Percentiles rank a stretch among this genome's conserved stretches.
phyloP scores from a whole-genome alignment of 352 stramenopile genomes.

The Pythium myriotylum region DNA sequence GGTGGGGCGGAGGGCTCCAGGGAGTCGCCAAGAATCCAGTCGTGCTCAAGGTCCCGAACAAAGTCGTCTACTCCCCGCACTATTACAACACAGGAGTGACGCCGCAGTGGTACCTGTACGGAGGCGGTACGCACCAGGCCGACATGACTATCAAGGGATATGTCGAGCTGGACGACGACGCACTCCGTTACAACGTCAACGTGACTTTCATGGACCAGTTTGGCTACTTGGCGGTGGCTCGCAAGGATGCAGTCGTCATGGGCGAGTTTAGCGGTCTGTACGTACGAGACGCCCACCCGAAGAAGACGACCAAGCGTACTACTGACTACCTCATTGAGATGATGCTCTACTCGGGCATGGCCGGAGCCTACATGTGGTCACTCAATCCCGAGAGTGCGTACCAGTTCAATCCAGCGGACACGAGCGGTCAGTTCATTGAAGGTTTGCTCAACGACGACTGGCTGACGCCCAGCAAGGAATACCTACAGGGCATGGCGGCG shows the following conservation, averaged over 20 bases:
- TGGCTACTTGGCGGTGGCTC: conserved; percentile 52
- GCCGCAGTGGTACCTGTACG: conserved; percentile 75
- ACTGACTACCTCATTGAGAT: conserved; percentile 72
- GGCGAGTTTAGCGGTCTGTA: conserved; percentile 78
- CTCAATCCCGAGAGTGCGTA: conserved; percentile 80
- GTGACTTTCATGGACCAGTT: conserved; percentile 79
- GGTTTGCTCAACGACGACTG: conserved; percentile 71
- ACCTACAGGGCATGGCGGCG: conserved; percentile 55
- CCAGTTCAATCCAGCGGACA: conserved; percentile 67
- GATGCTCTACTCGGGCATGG: conserved; percentile 41
- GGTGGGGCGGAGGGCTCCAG: conserved; percentile 76
- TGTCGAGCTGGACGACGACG: conserved; percentile 61
- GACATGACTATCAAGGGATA: conserved; percentile 31
- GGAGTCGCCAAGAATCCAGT: conserved; percentile 43
- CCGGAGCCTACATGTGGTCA: conserved; percentile 81
- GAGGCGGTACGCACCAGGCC: conserved; percentile 28
- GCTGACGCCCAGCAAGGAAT: conserved; percentile 63
- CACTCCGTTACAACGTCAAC: conserved; percentile 40
- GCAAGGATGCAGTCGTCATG: conserved; percentile 52
- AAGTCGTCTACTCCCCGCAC: conserved; percentile 79
- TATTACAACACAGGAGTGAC: conserved; percentile 79
- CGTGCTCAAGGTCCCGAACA: conserved; percentile 59
- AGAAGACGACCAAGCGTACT: conserved; percentile 70
- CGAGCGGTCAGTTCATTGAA: conserved; percentile 57
- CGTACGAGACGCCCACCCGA: conserved; percentile 58